A percentile compares a stretch with the other conserved stretches of the same genome.
phyloP scores from a whole-genome alignment of 192 early-diverging fungal genomes.

The Coemansia erecta region DNA sequence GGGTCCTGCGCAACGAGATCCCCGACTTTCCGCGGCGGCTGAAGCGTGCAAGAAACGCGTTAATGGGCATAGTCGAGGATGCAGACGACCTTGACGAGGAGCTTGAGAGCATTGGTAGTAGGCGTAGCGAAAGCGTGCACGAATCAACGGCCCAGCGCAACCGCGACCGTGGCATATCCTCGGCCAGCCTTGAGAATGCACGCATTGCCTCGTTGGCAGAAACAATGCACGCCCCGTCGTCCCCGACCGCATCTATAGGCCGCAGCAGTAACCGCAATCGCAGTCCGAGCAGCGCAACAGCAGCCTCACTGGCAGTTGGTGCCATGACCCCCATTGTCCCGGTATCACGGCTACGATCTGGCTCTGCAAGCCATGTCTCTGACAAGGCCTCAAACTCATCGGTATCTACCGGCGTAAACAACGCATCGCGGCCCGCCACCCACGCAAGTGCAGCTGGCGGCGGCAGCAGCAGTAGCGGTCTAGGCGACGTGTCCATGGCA shows the following conservation, averaged over 20 bases:
- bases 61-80: slow-evolving; percentile 54
- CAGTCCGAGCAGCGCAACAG: slow-evolving; percentile 28
- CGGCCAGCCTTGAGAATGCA: slow-evolving; percentile 44
- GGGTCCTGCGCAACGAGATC: slow-evolving; percentile 43
- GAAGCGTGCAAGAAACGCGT: slow-evolving; percentile 44
- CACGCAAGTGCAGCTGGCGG: slow-evolving; percentile 4
- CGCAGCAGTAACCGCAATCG: slow-evolving; percentile 23
- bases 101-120: slow-evolving; percentile 22
- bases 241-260: background rate
- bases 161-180: slow-evolving; percentile 51
- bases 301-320: background rate
- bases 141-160: background rate
- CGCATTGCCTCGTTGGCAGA: slow-evolving; percentile 6
- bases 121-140: background rate
- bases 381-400: slow-evolving; percentile 34
- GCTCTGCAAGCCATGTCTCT: slow-evolving; percentile 27
- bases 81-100: slow-evolving; percentile 45
- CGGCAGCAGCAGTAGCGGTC: background rate
- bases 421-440: slow-evolving; percentile 4
- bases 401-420: slow-evolving; percentile 8
- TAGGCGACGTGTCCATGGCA: slow-evolving; percentile 9
- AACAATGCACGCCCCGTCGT: background rate
- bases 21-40: slow-evolving; percentile 49
- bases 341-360: slow-evolving; percentile 18
- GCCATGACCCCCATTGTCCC: slow-evolving; percentile 1